Base-by-base conservation (phyloP, 176 grass and related monocot genomes). In the Chrysopogon serrulatus region DNA sequence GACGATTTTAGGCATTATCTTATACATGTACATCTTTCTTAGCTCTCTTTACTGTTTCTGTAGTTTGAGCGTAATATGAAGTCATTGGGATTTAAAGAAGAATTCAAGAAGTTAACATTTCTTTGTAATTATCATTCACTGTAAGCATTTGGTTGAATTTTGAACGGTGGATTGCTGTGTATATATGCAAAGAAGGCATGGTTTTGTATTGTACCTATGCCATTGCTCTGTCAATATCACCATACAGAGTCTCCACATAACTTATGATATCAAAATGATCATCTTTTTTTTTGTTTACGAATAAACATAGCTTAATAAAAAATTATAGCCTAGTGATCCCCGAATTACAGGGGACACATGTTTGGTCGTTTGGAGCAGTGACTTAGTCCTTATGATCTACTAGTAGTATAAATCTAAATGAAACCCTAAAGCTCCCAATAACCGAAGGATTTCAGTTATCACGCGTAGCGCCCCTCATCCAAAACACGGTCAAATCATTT, bases 51-150 rank as follows among this genome's bases (percentile, higher is more conserved):
- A 82, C n/a, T 49, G 49, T 45, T 77, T 8, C 12, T 75, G 23
- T 68, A 32, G 65, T 57, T 47, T 17, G 35, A 8, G 33, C n/a
- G 21, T 33, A 28, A 8, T 63, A 19, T 42, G 35, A 17, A 68
- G 51, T 81, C 63, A 51, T 74, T 88, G 30, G 13, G 40, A 31
- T 45, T 74, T 75, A 40, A 80, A 37, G 23, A 73, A 60, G 44
- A 75, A 49, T 66, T 35, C 8, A 2, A 79, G 15, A 79, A 71
- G 26, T 35, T 30, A 10, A 10, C 15, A 44, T n/a, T 4, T 28
- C n/a, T 43, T 26, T 44, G 14, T 10, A 33, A 47, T 51, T 82
- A 32, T 64, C 8, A 15, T 71, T 28, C 35, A 68, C n/a, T 75
- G 9, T 62, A 27, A 57, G 18, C 36, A 39, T 30, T 19, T 47